Base-by-base conservation (phyloP, 176 grass and related monocot species). In the Phoenix roebelenii region DNA sequence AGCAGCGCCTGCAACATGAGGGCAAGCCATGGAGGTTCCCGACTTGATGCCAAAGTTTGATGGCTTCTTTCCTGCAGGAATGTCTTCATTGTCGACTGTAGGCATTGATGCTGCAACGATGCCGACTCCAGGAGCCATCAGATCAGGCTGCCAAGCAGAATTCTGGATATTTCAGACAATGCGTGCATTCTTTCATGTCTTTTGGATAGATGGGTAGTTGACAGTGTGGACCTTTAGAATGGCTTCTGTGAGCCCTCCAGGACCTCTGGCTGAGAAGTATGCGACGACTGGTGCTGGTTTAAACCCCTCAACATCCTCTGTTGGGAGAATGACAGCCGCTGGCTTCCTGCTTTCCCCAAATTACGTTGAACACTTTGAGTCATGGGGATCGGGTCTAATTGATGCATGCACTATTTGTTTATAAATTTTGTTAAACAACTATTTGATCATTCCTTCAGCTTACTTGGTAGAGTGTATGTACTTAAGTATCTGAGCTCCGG, bases 11-110 rank as follows among this genome's bases (percentile, higher is more conserved):
- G 81, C 87, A 60, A 97, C 84, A 73, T 97, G 93, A 69, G 93
- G 93, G 76, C 93, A 97, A 10, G 93, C 86, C 93, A 91, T 97
- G 3, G 93, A 97, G 16, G 93, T 97, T 35, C 93, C 93, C 5
- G 93, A 91, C 67, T 83, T 88, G 62, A 97, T 83, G 70, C 87
- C 78, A 53, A 85, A 88, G 30, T 55, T 49, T 15, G 93, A 97
- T 0, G 87, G 78, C 30, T 88, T 97, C 65, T 85, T 91, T 14
- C 87, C 87, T 7, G 18, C 68, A 19, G 84, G 93, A 22, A 91
- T 70, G 2, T 53, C 70, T 63, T 32, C 77, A 22, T 2, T 66
- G 63, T 88, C 87, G 15, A 52, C 73, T 50, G 93, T 72, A 17
- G 87, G 87, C 22, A 91, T 83, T 6, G 84, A 64, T 18, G 93